Evolutionary conservation across 306 rosid genomes (phyloP), one percentile per base, ranked within the genome.

Genomic region (Sindora glabra): DNA sequence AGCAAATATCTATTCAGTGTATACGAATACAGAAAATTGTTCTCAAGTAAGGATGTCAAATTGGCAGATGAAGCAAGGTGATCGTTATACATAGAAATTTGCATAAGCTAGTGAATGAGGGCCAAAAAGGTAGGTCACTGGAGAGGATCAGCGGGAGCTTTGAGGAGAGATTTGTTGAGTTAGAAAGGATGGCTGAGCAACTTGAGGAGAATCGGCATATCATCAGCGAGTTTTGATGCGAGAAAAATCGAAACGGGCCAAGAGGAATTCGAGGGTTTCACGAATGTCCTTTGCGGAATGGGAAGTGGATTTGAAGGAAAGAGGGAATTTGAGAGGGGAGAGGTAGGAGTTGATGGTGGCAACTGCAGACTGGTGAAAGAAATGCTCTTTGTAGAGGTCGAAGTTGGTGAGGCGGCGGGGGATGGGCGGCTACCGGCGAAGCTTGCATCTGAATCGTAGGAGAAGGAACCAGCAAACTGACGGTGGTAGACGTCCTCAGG

Each of bases 371-470:
- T 72, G 77, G 32, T 89, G 95, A 62, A 45, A 67, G 1, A 81
- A 65, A 2, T 84, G 86, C 6, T 92, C 99, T 67, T 92, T 92
- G 94, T 92, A 92, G 63, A 81, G 70, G 58, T 92, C 96, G 36
- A 83, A 48, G 69, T 42, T 2, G 74, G 30, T 22, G 70, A 9
- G 8, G 90, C 96, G 15, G 64, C 69, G 18, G 86, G 74, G 41
- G 98, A 88, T 0, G 94, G 99, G 9, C 94, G 96, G 79, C 87
- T 92, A 50, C 96, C 83, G 47, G 72, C 95, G 42, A 89, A 79
- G 65, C 96, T 85, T 12, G 81, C 90, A 58, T 89, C 99, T 47
- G 99, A 92, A 62, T 92, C 99, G 7, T 96, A 86, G 29, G 62
- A 22, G 2, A 45, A 34, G 30, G 67, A 23, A 4, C 29, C 23